Base-by-base conservation (phyloP, 352 stramenopile genomes). In the Aphanomyces euteiches region DNA sequence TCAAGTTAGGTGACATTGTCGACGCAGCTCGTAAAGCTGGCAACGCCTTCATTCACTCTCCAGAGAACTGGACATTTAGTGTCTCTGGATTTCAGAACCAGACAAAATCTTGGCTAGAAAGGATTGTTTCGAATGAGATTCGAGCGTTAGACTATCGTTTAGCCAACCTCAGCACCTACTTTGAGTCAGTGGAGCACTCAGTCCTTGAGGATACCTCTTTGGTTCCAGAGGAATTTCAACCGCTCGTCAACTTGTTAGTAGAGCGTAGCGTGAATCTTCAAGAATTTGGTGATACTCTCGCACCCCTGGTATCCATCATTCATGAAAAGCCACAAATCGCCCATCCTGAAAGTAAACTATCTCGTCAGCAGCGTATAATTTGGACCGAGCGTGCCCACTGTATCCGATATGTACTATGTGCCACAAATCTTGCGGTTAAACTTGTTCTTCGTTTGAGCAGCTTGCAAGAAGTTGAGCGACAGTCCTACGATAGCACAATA, bases 1-100 rank as follows among this genome's bases (percentile, higher is more conserved):
- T 70, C 5, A n/a, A 12, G 12, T n/a, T 70, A 7, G 64, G 64
- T n/a, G 64, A 70, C 40, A 63, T 63, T 38, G 64, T 70, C n/a
- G 64, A 70, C 40, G 19, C 36, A 10, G 15, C 53, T 6, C 38
- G 64, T 15, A 38, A 53, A 17, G 7, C 50, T 7, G 64, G 40
- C 37, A 70, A 70, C 54, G 47, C 7, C 12, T 70, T 70, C 53
- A 8, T 70, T 8, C 45, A n/a, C 15, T 17, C 64, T 7, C 50
- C 41, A n/a, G 60, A 28, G n/a, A 41, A 7, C 3, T 67, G 60
- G 64, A 39, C 47, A 38, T 17, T 63, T 10, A 47, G 28, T 7
- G 15, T 19, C n/a, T 15, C 36, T 10, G 47, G 6, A 36, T 47
- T 56, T 4, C 0, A 50, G 4, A 21, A 59, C 2, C 19, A 40